Conservation (phyloP, 257 asterid genomes). For the Lycium ferocissimum region DNA sequence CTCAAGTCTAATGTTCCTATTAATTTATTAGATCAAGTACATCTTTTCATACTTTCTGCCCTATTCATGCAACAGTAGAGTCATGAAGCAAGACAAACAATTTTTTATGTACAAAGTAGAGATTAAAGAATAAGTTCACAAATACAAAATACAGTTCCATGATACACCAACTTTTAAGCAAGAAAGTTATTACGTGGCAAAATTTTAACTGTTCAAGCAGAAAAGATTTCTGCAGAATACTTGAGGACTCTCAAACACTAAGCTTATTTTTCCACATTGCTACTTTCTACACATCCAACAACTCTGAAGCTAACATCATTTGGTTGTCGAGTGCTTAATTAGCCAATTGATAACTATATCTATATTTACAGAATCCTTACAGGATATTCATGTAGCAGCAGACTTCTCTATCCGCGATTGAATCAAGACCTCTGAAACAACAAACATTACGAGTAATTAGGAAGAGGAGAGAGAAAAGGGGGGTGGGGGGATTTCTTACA, state of each 20-base stretch:
- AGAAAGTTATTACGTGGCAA: no score
- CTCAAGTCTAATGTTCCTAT: no score
- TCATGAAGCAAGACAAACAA: not conserved
- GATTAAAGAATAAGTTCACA: no score
- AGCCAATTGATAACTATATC: conserved; percentile 83
- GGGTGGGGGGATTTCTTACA: no score
- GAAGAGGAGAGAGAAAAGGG: no score
- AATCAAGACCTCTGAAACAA: conserved; percentile 55
- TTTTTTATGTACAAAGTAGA: not conserved
- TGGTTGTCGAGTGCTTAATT: conserved; percentile 70
- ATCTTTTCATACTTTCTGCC: not conserved
- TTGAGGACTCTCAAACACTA: not conserved
- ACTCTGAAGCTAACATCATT: conserved; percentile 34
- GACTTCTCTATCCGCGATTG: conserved; percentile 75
- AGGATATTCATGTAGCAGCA: conserved; percentile 95
- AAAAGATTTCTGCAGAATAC: not conserved
- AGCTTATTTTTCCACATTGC: not conserved
- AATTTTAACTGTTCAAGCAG: no score
- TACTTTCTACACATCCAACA: not conserved
- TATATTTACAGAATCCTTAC: conserved; percentile 79
- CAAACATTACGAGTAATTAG: not conserved
- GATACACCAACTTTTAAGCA: no score
- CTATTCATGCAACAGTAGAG: not conserved
- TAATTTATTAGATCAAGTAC: no score
- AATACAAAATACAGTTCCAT: no score